Base-by-base conservation (phyloP, 192 early-diverging fungal species). In the Linnemannia elongata region DNA sequence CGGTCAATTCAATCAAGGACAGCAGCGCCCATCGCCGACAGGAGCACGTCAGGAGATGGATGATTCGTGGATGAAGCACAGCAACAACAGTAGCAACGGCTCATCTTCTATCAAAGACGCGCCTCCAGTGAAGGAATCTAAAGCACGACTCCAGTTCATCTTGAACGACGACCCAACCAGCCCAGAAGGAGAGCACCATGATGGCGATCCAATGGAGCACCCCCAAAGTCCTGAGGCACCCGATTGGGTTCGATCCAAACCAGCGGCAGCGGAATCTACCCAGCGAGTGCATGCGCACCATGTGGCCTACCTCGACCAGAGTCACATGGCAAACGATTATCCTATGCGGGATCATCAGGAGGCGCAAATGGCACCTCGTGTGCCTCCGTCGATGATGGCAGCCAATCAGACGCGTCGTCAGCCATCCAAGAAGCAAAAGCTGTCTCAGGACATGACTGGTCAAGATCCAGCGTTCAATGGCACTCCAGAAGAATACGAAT, bases 111-210 rank as follows among this genome's bases (percentile, higher is more conserved):
- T 22, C n/a, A 76, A 45, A 18, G 76, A 84, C 27, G 17, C 72
- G 7, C 73, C 76, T 17, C 27, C 44, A 8, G 78, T 69, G 44
- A 76, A 76, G 6, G 85, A 81, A 49, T 81, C 78, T 17, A 87
- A 87, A 49, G 66, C 85, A 0, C 77, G 75, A 6, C 72, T 87
- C 8, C 85, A 87, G 68, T 87, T 87, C 35, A 87, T 87, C 60
- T 30, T 87, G 12, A 87, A 87, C 44, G 85, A 87, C 30, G 85
- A 87, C 2, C 54, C 74, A 13, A 33, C 79, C 0, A 73, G 80
- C 18, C 79, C 85, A 38, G 85, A 81, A 33, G 45, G 52, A 24
- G 18, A 35, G 3, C 60, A 33, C 42, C 60, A 55, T 30, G 76
- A 55, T 12, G 76, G 81, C 12, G 82, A 79, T 44, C 2, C 45